Base-by-base conservation (phyloP, 78 protist species). In the Bodo saltans region DNA sequence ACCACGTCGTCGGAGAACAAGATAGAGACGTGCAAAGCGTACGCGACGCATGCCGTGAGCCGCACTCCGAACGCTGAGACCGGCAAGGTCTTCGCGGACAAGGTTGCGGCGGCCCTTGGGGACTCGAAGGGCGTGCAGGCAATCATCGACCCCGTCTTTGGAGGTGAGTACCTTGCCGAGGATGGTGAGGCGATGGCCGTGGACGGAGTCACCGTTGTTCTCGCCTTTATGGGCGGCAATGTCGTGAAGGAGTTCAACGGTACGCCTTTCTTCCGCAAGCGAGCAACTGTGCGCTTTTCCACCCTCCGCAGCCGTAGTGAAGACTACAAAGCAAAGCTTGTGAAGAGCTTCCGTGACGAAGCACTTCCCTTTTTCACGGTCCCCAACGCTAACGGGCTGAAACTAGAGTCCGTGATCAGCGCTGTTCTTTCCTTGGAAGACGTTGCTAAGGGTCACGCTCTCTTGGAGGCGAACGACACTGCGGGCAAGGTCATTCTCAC, bases 81-180 rank as follows among this genome's bases (percentile, higher is more conserved):
- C 17, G 17, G n/a, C 17, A 28, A 2, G 35, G 53, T 73, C 78
- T 30, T 34, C 32, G 81, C 42, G n/a, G 81, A 11, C 29, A 76
- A 47, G 69, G 69, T 76, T 2, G 81, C 1, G 37, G 81, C 81
- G 11, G 47, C 85, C 33, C 85, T 11, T 3, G 85, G 26, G 12
- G 8, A 52, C 30, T 38, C 1, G 85, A 70, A 67, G 23, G 35
- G 37, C 8, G 85, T n/a, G 52, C 52, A 81, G 34, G 60, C 67
- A 32, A 12, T 81, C 70, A 12, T 81, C 41, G 85, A 81, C 74
- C 85, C 85, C 3, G 85, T 81, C 29, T 47, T 47, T 17, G 85
- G 85, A 4, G 74, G 41, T 26, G 3, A 12, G 38, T 81, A 81
- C 74, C 3, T 12, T 23, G 42, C 39, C 27, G 35, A 39, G 37